These are phyloP conservation scores for Solanum aculeatissimum DNA, from an alignment of 305 asterid species.

Conservation along the genomic window DNA sequence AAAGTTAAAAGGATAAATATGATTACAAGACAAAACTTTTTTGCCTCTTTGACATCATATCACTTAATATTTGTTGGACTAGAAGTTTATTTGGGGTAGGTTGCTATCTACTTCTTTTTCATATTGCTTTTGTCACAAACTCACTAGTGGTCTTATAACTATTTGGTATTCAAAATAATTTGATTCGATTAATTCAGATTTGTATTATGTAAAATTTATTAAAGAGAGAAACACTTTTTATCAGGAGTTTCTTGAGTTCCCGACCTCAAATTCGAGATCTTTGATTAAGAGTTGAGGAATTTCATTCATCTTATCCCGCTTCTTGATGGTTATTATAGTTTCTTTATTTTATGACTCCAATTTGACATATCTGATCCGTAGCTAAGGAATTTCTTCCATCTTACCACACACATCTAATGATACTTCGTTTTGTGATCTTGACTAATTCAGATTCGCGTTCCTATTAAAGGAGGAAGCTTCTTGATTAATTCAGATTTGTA, in stretches of 20 bases:
- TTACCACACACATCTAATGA: neutral
- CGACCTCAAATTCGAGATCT: neutral
- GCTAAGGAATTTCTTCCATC: neutral
- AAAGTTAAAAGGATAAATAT: neutral
- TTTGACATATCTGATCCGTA: neutral
- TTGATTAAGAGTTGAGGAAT: neutral
- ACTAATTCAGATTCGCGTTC: neutral
- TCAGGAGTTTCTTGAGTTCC: neutral
- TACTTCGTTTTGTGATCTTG: neutral
- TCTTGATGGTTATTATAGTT: rapidly evolving
- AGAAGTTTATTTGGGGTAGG: neutral
- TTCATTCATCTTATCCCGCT: neutral
- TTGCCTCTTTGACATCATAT: neutral
- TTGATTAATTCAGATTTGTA: neutral
- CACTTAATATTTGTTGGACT: neutral
- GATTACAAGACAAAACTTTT: neutral
- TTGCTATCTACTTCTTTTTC: neutral
- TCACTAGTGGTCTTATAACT: neutral
- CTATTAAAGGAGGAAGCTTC: neutral
- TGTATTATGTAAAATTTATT: neutral
- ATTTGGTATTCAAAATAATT: neutral
- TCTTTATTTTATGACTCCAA: neutral
- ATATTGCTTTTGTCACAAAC: neutral
- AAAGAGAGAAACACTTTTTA: neutral
- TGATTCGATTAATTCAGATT: neutral